Conservation (phyloP, 1,284 basidiomycete species). For the Megacollybia platyphylla region DNA sequence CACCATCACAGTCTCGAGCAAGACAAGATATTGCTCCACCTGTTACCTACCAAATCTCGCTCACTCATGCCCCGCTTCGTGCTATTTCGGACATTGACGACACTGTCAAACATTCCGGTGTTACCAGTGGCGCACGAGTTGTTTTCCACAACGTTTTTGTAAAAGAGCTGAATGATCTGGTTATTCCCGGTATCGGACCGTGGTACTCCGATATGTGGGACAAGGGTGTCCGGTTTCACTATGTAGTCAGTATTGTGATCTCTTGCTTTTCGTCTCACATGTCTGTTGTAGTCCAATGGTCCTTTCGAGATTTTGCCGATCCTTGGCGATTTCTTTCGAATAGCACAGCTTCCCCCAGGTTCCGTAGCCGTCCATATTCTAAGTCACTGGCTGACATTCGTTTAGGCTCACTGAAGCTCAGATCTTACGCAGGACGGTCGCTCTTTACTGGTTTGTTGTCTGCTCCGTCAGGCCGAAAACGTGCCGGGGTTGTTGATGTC, state of each 20-base stretch:
- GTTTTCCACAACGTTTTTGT: constrained; percentile 76
- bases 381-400: constrained; percentile 7
- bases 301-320: constrained; percentile 81
- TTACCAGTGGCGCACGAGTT: constrained; percentile 60
- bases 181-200: constrained; percentile 78
- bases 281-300: constrained; percentile 61
- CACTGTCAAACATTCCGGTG: constrained; percentile 74
- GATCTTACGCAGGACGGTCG: constrained; percentile 73
- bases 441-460: constrained; percentile 67
- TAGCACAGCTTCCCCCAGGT: constrained; percentile 59
- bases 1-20: background rate
- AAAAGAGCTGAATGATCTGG: constrained; percentile 60
- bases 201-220: constrained; percentile 68
- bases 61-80: constrained; percentile 49
- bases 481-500: constrained; percentile 63
- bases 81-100: constrained; percentile 94
- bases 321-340: constrained; percentile 65
- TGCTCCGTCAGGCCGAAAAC: constrained; percentile 71
- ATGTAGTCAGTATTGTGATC: constrained; percentile 49
- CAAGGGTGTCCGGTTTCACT: constrained; percentile 69
- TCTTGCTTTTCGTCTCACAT: constrained; percentile 1
- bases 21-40: constrained; percentile 6
- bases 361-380: constrained; percentile 7
- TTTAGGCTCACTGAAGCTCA: constrained; percentile 54
- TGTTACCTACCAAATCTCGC: constrained; percentile 27